These are phyloP conservation scores for Agastache rugosa DNA, from an alignment of 257 asterid species.

Conservation along the genomic window DNA sequence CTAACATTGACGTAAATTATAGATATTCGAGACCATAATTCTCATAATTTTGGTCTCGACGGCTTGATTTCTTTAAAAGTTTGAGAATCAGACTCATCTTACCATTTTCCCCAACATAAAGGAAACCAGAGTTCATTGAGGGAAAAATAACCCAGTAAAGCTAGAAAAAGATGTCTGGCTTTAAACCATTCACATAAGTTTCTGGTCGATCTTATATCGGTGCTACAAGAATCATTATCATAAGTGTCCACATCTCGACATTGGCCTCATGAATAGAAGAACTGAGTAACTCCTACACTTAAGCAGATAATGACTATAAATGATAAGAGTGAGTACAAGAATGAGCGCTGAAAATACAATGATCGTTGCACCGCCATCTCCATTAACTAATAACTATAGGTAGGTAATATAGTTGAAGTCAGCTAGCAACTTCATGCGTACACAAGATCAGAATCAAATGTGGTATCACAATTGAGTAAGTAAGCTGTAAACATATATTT, in stretches of 20 bases:
- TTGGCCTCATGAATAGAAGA: not conserved
- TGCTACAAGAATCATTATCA: no score
- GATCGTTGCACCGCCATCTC: not conserved
- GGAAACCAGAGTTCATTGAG: not conserved
- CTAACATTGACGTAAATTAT: not conserved
- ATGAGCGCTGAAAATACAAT: not conserved
- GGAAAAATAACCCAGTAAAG: not conserved
- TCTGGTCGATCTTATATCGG: not conserved
- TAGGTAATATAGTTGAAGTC: not conserved
- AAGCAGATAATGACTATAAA: not conserved
- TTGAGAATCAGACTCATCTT: not conserved
- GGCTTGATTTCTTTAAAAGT: not conserved
- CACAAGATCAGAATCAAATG: not conserved
- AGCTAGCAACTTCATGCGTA: not conserved
- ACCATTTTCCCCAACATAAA: not conserved
- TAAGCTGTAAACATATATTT: not conserved
- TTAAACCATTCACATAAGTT: constrained; percentile 3
- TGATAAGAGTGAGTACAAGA: not conserved
- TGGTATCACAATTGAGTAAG: not conserved
- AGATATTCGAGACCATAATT: not conserved
- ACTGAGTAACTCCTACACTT: not conserved
- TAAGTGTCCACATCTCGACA: not conserved
- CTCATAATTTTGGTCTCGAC: not conserved
- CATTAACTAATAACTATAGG: constrained; percentile 9
- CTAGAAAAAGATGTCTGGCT: not conserved